phyloP scores from a whole-genome alignment of 2,329 filamentous ascomycete genomes.

The Alternaria ventricosa region DNA sequence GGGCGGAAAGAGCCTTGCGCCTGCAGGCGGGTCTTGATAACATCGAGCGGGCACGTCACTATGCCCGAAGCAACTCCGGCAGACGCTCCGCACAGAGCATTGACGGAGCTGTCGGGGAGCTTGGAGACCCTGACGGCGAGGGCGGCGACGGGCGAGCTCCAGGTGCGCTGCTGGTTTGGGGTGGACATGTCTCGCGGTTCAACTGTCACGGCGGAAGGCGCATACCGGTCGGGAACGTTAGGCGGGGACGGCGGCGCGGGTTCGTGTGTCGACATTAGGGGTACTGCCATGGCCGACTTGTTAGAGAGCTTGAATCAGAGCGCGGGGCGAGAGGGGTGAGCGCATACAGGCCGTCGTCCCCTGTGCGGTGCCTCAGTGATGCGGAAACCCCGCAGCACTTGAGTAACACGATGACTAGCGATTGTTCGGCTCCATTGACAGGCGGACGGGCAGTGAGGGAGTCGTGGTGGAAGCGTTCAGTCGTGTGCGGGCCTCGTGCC shows the following conservation, averaged over 20 bases:
- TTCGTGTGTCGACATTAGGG: conserved; percentile 46
- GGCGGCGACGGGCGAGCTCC: conserved; percentile 35
- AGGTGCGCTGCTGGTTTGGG: conserved; percentile 19
- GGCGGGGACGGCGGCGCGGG: conserved; percentile 47
- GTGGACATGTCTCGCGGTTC: conserved; percentile 26
- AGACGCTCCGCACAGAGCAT: conserved; percentile 84
- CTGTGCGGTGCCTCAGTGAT: conserved; percentile 48
- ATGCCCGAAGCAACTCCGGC: conserved; percentile 93
- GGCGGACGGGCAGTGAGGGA: conserved; percentile 13
- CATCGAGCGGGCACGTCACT: conserved; percentile 95
- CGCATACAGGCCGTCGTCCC: conserved; percentile 50
- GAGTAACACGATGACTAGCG: conserved; percentile 50
- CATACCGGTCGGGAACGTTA: conserved; percentile 41
- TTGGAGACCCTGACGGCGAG: conserved; percentile 52
- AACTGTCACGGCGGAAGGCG: conserved; percentile 29
- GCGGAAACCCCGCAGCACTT: conserved; percentile 53
- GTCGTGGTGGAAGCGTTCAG: not conserved
- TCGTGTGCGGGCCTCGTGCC: not conserved
- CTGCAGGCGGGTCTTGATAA: conserved; percentile 98
- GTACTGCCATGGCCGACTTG: conserved; percentile 31
- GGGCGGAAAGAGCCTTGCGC: conserved; percentile 84
- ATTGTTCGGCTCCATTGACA: conserved; percentile 52
- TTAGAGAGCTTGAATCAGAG: conserved; percentile 22
- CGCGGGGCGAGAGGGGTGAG: not conserved
- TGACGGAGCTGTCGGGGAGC: conserved; percentile 67